Evolutionary conservation across 2,329 filamentous ascomycete genomes (phyloP).

Genomic region (Cercospora janseana): DNA sequence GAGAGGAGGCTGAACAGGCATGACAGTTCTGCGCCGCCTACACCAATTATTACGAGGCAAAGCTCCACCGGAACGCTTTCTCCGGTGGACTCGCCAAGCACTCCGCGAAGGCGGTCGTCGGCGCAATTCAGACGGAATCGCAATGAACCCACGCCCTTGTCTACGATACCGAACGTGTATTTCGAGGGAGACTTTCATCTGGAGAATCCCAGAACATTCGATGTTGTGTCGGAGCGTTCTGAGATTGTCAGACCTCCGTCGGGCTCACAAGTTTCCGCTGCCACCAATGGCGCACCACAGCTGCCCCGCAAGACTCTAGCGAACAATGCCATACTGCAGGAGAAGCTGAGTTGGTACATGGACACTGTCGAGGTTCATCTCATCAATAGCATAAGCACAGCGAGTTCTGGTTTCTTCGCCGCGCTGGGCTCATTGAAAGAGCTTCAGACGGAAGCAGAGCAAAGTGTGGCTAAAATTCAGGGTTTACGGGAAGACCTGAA

Average conservation of each 20-base stretch:
- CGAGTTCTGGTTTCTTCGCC: constrained; percentile 93
- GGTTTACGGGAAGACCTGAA: constrained; percentile 73
- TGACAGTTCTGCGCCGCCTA: constrained; percentile 36
- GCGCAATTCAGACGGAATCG: constrained; percentile 55
- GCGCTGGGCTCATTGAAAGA: constrained; percentile 87
- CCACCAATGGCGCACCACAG: constrained; percentile 54
- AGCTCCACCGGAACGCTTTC: constrained; percentile 45
- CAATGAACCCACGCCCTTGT: constrained; percentile 78
- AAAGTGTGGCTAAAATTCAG: constrained; percentile 86
- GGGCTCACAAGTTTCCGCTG: constrained; percentile 52
- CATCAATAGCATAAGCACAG: constrained; percentile 92
- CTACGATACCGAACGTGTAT: constrained; percentile 88
- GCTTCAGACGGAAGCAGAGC: constrained; percentile 85
- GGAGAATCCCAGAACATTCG: constrained; percentile 93
- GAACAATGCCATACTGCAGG: constrained; percentile 94
- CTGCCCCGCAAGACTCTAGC: constrained; percentile 76
- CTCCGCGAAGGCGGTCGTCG: constrained; percentile 52
- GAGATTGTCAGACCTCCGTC: constrained; percentile 79
- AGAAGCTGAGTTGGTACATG: constrained; percentile 99
- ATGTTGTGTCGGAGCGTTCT: constrained; percentile 91
- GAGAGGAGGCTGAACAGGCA: constrained; percentile 42
- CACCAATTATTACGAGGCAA: constrained; percentile 39
- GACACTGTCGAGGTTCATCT: constrained; percentile 97
- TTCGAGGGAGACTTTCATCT: constrained; percentile 94
- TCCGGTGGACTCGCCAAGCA: constrained; percentile 48